phyloP scores from a whole-genome alignment of 176 grass and related monocot species.

The Avena sativa region DNA sequence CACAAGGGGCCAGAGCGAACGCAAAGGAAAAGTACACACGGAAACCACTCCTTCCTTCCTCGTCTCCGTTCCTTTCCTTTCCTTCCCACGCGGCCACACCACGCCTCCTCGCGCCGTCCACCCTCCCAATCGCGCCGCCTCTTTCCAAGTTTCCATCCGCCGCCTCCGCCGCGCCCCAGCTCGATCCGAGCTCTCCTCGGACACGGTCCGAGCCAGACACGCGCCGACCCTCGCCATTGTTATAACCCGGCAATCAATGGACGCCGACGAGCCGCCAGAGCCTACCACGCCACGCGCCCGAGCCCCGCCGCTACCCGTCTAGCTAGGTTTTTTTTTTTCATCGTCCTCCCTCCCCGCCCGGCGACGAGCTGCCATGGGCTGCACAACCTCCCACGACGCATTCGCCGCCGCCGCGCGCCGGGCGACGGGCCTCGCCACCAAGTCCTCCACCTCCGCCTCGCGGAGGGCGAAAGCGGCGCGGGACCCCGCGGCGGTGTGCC shows the following conservation, averaged over 20 bases:
- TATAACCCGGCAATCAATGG: slow-evolving; percentile 29
- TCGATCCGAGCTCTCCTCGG: neutral
- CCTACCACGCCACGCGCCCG: neutral
- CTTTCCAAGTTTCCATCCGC: neutral
- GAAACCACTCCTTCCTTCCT: slow-evolving; percentile 35
- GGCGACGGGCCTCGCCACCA: neutral
- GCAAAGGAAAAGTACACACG: neutral
- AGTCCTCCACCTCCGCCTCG: neutral
- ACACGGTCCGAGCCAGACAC: neutral
- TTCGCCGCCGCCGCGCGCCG: slow-evolving; percentile 30
- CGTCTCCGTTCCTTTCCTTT: neutral
- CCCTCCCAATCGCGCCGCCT: neutral
- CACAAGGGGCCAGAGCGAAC: neutral
- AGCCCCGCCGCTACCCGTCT: neutral
- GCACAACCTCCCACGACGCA: slow-evolving; percentile 61
- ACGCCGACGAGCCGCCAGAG: slow-evolving; percentile 56
- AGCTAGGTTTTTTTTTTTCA: slow-evolving; percentile 33
- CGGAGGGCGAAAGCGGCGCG: neutral
- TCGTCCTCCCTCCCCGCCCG: neutral
- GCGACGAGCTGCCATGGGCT: slow-evolving; percentile 48
- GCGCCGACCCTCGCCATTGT: neutral
- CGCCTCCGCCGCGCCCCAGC: neutral
- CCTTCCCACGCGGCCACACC: neutral
- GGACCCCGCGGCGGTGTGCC: slow-evolving; percentile 60
- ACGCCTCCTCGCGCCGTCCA: neutral